A percentile compares a stretch with the other conserved stretches of the same genome.
Evolutionary conservation across 306 rosid species (phyloP).

Genomic region (Medicago truncatula): DNA sequence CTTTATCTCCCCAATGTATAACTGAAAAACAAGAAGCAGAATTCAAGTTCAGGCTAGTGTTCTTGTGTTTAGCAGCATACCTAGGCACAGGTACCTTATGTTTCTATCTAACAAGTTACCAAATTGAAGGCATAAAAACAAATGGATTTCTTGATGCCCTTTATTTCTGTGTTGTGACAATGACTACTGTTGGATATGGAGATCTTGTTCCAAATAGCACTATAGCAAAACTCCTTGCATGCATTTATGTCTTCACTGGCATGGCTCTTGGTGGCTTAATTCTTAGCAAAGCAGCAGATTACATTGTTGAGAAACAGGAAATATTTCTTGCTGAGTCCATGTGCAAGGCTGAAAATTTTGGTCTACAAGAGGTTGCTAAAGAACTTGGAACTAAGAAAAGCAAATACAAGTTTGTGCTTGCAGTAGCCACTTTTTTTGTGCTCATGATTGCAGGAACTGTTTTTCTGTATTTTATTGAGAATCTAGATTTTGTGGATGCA

Average conservation of each 20-base stretch:
- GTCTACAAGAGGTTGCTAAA: constrained; percentile 48
- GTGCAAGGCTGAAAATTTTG: constrained; percentile 38
- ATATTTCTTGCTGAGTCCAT: constrained; percentile 60
- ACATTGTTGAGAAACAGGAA: constrained; percentile 82
- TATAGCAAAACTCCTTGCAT: constrained; percentile 73
- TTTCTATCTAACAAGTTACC: constrained; percentile 65
- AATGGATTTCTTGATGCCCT: constrained; percentile 69
- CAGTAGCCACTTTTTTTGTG: constrained; percentile 47
- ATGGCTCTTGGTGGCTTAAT: constrained; percentile 72
- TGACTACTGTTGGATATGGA: constrained; percentile 92
- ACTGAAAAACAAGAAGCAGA: constrained; percentile 46
- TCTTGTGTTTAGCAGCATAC: constrained; percentile 51
- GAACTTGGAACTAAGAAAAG: constrained; percentile 57
- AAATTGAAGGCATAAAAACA: constrained; percentile 67
- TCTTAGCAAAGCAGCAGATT: constrained; percentile 80
- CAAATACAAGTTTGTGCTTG: constrained; percentile 61
- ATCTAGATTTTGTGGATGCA: constrained; percentile 63
- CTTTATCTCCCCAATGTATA: not conserved
- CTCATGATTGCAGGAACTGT: constrained; percentile 60
- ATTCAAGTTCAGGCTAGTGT: constrained; percentile 54
- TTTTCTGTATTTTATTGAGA: constrained; percentile 62
- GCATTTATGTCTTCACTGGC: constrained; percentile 75
- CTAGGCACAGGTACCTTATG: constrained; percentile 72
- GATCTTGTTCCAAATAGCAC: constrained; percentile 78
- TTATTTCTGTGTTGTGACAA: constrained; percentile 86